Evolutionary conservation across 805 yeast genomes (phyloP).

Genomic region (Suhomyces pyralidae): DNA sequence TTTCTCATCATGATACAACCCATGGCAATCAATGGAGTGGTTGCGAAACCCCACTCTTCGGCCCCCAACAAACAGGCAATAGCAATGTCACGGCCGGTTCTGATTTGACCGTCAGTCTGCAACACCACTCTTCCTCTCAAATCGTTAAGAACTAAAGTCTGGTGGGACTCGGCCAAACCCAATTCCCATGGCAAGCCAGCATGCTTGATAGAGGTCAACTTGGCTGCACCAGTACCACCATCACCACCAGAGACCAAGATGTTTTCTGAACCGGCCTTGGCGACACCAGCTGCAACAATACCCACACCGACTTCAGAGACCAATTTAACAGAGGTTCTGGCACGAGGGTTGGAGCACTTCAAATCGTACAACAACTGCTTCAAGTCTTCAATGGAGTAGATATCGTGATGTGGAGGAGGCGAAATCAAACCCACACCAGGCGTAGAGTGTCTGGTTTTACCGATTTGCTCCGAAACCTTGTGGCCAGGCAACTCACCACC

Average conservation of each 20-base stretch:
- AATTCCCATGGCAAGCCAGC: slow-evolving; percentile 99
- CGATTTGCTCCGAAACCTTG: slow-evolving; percentile 84
- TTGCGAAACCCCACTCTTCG: slow-evolving; percentile 97
- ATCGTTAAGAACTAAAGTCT: slow-evolving; percentile 92
- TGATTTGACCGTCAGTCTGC: slow-evolving; percentile 97
- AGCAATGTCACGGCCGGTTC: slow-evolving; percentile 96
- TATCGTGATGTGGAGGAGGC: slow-evolving; percentile 99
- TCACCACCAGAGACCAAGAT: slow-evolving; percentile 95
- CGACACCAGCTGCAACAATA: slow-evolving; percentile 98
- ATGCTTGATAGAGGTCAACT: slow-evolving; percentile 94
- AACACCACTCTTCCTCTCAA: slow-evolving; percentile 92
- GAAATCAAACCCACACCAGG: slow-evolving; percentile 96
- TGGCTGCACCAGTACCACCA: slow-evolving; percentile 99
- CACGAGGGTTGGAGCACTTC: slow-evolving; percentile 95
- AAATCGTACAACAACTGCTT: slow-evolving; percentile 94
- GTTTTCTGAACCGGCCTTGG: slow-evolving; percentile 97
- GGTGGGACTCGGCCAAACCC: slow-evolving; percentile 97
- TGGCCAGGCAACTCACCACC: slow-evolving; percentile 98
- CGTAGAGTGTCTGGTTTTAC: slow-evolving; percentile 93
- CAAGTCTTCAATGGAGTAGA: slow-evolving; percentile 95
- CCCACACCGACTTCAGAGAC: slow-evolving; percentile 99
- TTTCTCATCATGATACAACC: slow-evolving; percentile 97
- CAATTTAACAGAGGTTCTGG: slow-evolving; percentile 92
- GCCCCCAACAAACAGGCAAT: slow-evolving; percentile 96
- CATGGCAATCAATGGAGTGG: slow-evolving; percentile 94